Evolutionary conservation across 139 green algal genomes (phyloP), one percentile per base, ranked within the genome.

Genomic region (Diplosphaera chodatii): DNA sequence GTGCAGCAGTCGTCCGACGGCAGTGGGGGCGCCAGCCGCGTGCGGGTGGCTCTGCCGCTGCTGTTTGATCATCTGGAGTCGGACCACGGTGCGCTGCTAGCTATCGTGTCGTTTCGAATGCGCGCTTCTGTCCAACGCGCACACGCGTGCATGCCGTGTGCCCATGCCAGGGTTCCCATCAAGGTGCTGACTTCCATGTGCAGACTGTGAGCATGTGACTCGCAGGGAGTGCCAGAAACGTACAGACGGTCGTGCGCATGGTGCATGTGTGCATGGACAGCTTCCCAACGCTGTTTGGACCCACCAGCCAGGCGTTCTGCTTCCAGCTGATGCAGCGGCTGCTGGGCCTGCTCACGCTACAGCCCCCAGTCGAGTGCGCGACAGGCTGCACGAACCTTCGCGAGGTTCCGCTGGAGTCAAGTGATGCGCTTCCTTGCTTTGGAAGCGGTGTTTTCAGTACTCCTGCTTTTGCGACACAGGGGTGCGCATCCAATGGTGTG

Each of bases 241-340:
- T 82, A 25, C 63, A 30, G 3, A 62, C 72, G 13, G 69, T 84
- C 15, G 64, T 84, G 23, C 76, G 76, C 30, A 76, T 84, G 68
- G 63, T 84, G 18, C 66, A 72, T 41, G 29, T 77, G 41, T 66
- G 70, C 1, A 56, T 77, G 0, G 55, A 76, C 18, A 33, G 65
- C 5, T 71, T 73, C 4, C 74, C 75, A 16, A 67, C 31, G 0
- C 68, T 79, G 32, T 59, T 84, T 30, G 67, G 40, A 4, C 70
- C 40, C 40, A 66, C 56, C 31, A 63, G 48, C 15, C 34, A 64
- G 27, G 69, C 70, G 33, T 30, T 75, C 15, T 68, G 71, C 40
- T 41, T 78, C 29, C 63, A 64, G 8, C 48, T 84, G 32, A 32
- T 86, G 62, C 63, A 81, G 48, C 66, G 68, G 40, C 28, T 85